Percentiles rank a stretch among this genome's conserved stretches.
These are phyloP conservation scores for Thraustochytrium striatum DNA, from an alignment of 352 stramenopile genomes.

Conservation along the genomic window DNA sequence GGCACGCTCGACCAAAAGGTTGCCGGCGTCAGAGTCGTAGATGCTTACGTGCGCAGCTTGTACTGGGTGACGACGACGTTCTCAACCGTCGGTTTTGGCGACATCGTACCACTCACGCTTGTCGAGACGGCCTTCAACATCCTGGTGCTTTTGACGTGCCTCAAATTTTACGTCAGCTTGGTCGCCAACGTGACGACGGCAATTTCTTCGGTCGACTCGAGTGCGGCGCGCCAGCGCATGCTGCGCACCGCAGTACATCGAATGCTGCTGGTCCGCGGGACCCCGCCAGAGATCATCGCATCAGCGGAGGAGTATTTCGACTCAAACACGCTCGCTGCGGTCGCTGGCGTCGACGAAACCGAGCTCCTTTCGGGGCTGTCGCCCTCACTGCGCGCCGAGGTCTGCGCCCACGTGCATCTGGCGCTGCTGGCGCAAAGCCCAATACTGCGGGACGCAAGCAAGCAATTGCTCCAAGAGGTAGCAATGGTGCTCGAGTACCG, in stretches of 20 bases:
- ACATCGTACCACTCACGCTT: slow-evolving; percentile 44
- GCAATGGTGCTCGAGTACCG: not conserved
- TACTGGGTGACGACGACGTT: slow-evolving; percentile 85
- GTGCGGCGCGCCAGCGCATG: not conserved
- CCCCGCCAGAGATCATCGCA: not conserved
- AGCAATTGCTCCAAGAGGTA: not conserved
- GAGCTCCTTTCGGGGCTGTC: not conserved
- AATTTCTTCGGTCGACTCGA: not conserved
- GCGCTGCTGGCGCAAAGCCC: not conserved
- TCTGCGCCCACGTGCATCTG: not conserved
- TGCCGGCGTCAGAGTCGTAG: not conserved
- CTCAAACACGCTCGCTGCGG: slow-evolving; percentile 2
- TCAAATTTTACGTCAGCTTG: slow-evolving; percentile 19
- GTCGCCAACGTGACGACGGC: slow-evolving; percentile 25
- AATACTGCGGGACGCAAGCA: not conserved
- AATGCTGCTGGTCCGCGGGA: not conserved
- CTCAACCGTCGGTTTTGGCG: slow-evolving; percentile 73
- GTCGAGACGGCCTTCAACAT: slow-evolving; percentile 48
- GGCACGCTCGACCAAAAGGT: not conserved
- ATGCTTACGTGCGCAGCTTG: slow-evolving; percentile 70
- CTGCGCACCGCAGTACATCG: not conserved
- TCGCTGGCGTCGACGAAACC: not conserved
- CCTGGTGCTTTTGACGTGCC: not conserved
- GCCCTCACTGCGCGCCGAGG: not conserved
- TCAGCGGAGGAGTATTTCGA: slow-evolving; percentile 22